A percentile compares a stretch with the other conserved stretches of the same genome.
phyloP scores from a whole-genome alignment of 495 filamentous ascomycete genomes.

The Immersiella caudata region DNA sequence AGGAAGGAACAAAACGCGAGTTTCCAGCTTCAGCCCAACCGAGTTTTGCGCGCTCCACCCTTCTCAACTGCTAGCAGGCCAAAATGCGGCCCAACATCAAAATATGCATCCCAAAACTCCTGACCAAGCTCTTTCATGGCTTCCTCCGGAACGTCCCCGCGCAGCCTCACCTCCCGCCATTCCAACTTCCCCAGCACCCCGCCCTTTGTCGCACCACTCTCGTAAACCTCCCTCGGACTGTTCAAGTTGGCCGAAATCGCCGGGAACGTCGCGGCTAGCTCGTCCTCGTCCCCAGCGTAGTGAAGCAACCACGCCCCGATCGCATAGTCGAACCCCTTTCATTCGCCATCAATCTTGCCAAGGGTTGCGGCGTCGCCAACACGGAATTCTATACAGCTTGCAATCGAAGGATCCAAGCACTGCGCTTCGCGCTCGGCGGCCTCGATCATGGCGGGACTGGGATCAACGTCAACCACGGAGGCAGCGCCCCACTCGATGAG shows the following conservation, averaged over 20 bases:
- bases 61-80: neutral
- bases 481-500: conserved; percentile 23
- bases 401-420: neutral
- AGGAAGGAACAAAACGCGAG: too few relatives aligned
- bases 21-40: too few relatives aligned
- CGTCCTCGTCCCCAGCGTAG: conserved; percentile 36
- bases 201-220: neutral
- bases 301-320: conserved; percentile 46
- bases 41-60: too few relatives aligned
- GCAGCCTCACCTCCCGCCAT: neutral
- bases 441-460: conserved; percentile 38
- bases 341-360: conserved; percentile 23
- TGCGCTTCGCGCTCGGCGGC: conserved; percentile 23
- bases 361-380: conserved; percentile 17
- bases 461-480: conserved; percentile 40
- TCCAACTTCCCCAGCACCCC: neutral
- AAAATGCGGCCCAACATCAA: neutral
- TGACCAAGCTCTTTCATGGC: neutral
- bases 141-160: neutral
- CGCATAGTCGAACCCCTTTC: conserved; percentile 40
- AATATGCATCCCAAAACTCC: neutral
- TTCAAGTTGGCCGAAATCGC: conserved; percentile 37
- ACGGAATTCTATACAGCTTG: neutral
- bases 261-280: conserved; percentile 38
- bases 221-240: neutral